phyloP scores from a whole-genome alignment of 169 alveolate species.

The Perkinsus olseni region DNA sequence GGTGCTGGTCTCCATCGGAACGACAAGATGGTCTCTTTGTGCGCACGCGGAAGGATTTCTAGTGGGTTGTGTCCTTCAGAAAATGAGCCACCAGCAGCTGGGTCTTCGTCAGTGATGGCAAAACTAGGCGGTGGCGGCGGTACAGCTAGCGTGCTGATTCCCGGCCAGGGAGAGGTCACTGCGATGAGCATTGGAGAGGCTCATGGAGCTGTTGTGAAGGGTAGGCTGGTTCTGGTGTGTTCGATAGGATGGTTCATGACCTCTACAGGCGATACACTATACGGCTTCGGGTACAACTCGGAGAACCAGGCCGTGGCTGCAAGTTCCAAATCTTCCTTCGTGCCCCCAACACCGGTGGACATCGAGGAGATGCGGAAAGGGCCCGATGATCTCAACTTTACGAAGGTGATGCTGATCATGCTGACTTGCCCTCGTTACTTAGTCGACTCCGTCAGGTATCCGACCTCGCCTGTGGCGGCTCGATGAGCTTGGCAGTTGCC shows the following conservation, averaged over 20 bases:
- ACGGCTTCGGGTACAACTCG: neutral
- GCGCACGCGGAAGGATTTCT: too few species aligned
- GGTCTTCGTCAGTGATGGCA: neutral
- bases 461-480: slow-evolving; percentile 7
- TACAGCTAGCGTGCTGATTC: neutral
- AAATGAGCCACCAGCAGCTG: neutral
- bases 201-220: neutral
- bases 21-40: too few species aligned
- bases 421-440: neutral
- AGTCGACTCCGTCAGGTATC: neutral
- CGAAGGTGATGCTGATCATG: neutral
- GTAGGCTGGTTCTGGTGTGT: neutral
- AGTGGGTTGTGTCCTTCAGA: too few species aligned
- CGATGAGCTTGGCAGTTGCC: slow-evolving; percentile 1
- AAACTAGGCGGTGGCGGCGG: neutral
- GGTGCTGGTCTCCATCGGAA: too few species aligned
- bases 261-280: neutral
- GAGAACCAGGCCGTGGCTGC: neutral
- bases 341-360: neutral
- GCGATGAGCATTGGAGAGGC: neutral
- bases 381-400: neutral
- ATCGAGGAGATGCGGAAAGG: neutral
- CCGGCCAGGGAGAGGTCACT: neutral
- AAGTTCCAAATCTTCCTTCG: neutral
- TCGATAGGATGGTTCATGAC: neutral